Evolutionary conservation across 441 rosid genomes (phyloP).

Genomic region (Brassica balearica): DNA sequence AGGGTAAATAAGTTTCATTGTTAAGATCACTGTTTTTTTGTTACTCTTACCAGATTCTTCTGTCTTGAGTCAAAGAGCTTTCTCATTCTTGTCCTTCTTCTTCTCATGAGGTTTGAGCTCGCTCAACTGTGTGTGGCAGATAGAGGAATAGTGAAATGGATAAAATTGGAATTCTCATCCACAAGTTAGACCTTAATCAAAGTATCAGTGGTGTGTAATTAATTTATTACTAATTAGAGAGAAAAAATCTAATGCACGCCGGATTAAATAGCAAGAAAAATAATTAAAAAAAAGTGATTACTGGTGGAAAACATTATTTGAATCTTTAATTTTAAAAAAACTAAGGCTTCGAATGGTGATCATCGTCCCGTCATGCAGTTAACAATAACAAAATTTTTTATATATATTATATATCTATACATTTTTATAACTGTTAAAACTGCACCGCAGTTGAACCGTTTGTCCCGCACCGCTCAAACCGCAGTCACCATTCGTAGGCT

Average conservation of each 20-base stretch:
- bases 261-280: too few relatives aligned
- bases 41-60: not conserved
- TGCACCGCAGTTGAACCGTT: too few relatives aligned
- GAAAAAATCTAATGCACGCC: not conserved
- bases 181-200: slow-evolving; percentile 40
- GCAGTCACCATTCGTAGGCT: too few relatives aligned
- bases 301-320: too few relatives aligned
- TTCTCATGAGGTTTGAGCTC: slow-evolving; percentile 27
- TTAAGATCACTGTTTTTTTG: slow-evolving; percentile 39
- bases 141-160: slow-evolving; percentile 42
- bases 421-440: too few relatives aligned
- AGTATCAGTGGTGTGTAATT: slow-evolving; percentile 52
- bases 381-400: too few relatives aligned
- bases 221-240: not conserved
- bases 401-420: too few relatives aligned
- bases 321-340: too few relatives aligned
- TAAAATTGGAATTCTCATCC: slow-evolving; percentile 60
- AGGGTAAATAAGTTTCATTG: slow-evolving; percentile 40
- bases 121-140: slow-evolving; percentile 39
- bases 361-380: too few relatives aligned
- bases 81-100: slow-evolving; percentile 34
- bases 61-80: slow-evolving; percentile 47
- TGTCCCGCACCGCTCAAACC: too few relatives aligned
- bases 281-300: too few relatives aligned
- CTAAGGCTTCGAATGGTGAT: too few relatives aligned